These are phyloP conservation scores for Pythium phragmiticola DNA, from an alignment of 352 stramenopile species.

Conservation along the genomic window DNA sequence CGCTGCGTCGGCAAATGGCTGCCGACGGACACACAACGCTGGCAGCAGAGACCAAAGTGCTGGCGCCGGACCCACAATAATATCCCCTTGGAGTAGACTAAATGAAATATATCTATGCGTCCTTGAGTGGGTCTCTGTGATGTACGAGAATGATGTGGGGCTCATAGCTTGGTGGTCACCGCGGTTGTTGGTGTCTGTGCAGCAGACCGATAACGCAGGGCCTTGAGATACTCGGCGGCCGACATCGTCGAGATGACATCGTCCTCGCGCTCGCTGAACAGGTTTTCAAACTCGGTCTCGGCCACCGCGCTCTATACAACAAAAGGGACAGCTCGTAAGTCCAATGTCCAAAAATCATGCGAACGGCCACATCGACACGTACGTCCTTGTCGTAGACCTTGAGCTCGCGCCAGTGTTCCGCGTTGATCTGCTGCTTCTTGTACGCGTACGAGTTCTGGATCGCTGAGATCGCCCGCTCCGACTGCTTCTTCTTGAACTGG, in stretches of 20 bases:
- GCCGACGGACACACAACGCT: neutral
- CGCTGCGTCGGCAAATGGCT: neutral
- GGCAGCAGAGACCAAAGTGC: neutral
- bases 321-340: neutral
- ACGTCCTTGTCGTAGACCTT: slow-evolving; percentile 70
- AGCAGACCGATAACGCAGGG: slow-evolving; percentile 58
- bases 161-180: slow-evolving; percentile 24
- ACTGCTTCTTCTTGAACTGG: slow-evolving; percentile 88
- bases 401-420: slow-evolving; percentile 75
- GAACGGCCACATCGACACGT: slow-evolving; percentile 18
- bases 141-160: too few relatives aligned
- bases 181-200: slow-evolving; percentile 3
- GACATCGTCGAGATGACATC: slow-evolving; percentile 71
- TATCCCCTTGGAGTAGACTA: neutral
- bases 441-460: slow-evolving; percentile 86
- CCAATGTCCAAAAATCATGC: neutral
- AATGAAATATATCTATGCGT: neutral
- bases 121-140: neutral
- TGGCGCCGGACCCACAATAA: neutral
- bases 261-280: slow-evolving; percentile 83
- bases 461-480: slow-evolving; percentile 65
- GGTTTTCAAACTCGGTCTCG: slow-evolving; percentile 76
- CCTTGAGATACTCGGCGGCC: slow-evolving; percentile 66
- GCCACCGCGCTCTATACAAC: slow-evolving; percentile 27
- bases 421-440: slow-evolving; percentile 81